Evolutionary conservation across 768 basidiomycete species (phyloP).

Genomic region (Hygrophorus russula): DNA sequence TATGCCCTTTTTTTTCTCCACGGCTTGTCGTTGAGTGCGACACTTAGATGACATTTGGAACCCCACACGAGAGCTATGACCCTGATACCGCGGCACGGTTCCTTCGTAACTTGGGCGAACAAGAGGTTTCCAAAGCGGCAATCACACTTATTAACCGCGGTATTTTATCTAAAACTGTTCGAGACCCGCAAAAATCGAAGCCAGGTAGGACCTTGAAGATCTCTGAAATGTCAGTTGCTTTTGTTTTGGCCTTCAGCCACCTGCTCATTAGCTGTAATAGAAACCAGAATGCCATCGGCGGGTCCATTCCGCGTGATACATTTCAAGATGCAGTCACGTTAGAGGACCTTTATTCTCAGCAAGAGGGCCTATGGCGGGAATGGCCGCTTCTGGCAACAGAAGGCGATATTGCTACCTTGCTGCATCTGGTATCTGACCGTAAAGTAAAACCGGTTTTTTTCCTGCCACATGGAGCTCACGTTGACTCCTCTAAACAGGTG

Average conservation of each 20-base stretch:
- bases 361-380: slow-evolving; percentile 48
- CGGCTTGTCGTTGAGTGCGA: neutral
- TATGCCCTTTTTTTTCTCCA: slow-evolving; percentile 12
- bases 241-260: slow-evolving; percentile 1
- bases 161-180: slow-evolving; percentile 53
- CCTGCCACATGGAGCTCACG: neutral
- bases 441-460: slow-evolving; percentile 32
- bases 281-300: slow-evolving; percentile 58
- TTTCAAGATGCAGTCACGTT: slow-evolving; percentile 62
- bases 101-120: slow-evolving; percentile 45
- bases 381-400: slow-evolving; percentile 77
- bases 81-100: slow-evolving; percentile 44
- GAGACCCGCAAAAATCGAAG: slow-evolving; percentile 47
- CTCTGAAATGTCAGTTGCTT: slow-evolving; percentile 45
- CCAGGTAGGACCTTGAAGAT: slow-evolving; percentile 73
- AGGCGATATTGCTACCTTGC: slow-evolving; percentile 67
- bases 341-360: slow-evolving; percentile 40
- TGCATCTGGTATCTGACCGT: slow-evolving; percentile 75
- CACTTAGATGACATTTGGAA: slow-evolving; percentile 65
- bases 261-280: slow-evolving; percentile 20
- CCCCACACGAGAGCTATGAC: slow-evolving; percentile 59
- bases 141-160: slow-evolving; percentile 52
- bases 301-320: slow-evolving; percentile 49
- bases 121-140: slow-evolving; percentile 42
- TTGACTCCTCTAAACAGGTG: slow-evolving; percentile 31